These are phyloP conservation scores for Scedosporium dehoogii DNA, from an alignment of 2,329 filamentous ascomycete species.

Conservation along the genomic window DNA sequence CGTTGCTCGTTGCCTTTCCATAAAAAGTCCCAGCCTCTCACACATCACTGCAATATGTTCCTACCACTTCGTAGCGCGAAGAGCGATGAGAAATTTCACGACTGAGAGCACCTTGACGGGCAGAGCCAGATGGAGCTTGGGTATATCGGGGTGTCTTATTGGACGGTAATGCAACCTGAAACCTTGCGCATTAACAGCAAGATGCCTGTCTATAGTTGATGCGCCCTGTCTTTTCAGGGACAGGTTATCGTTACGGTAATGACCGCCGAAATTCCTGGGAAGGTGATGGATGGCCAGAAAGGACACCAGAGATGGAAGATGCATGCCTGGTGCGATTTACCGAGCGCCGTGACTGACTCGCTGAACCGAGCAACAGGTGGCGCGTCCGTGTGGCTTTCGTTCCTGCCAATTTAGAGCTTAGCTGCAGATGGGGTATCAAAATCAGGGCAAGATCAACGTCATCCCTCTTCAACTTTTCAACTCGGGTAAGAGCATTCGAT, in stretches of 20 bases:
- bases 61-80: neutral
- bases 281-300: neutral
- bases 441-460: constrained; percentile 1
- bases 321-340: neutral
- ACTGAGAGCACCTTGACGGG: neutral
- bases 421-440: neutral
- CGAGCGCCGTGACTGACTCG: neutral
- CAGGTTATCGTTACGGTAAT: neutral
- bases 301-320: neutral
- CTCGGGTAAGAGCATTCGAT: neutral
- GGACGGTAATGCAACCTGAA: neutral
- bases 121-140: neutral
- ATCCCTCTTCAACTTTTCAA: neutral
- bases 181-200: neutral
- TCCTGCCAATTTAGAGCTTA: neutral
- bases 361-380: neutral
- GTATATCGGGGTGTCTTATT: neutral
- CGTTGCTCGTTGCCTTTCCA: neutral
- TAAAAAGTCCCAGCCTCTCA: neutral
- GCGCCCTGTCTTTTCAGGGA: neutral
- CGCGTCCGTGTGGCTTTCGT: neutral
- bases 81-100: neutral
- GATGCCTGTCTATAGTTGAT: neutral
- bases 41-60: neutral
- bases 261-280: neutral